These are phyloP conservation scores for Penicillium cosmopolitanum DNA, from an alignment of 495 filamentous ascomycete genomes.

Conservation along the genomic window DNA sequence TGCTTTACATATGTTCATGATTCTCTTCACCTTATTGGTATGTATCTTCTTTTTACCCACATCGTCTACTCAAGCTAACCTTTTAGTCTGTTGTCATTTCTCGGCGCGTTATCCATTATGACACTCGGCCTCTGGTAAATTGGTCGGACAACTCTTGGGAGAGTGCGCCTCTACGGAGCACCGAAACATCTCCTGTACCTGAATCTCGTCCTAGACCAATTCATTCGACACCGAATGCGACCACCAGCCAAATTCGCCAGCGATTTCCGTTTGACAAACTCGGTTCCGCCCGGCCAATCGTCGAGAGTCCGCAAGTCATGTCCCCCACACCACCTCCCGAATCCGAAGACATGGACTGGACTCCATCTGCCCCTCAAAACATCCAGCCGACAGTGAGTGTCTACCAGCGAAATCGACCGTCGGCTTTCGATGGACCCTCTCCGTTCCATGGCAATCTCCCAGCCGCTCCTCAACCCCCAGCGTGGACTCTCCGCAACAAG, in stretches of 20 bases:
- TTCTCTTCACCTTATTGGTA: slow-evolving; percentile 59
- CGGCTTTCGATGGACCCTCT: slow-evolving; percentile 46
- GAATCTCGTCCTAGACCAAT: slow-evolving; percentile 17
- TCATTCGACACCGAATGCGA: slow-evolving; percentile 26
- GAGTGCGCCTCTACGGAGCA: slow-evolving; percentile 32
- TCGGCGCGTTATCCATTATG: slow-evolving; percentile 52
- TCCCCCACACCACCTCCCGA: slow-evolving; percentile 44
- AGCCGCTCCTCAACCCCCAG: slow-evolving; percentile 64
- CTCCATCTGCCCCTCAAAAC: slow-evolving; percentile 60
- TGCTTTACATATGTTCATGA: slow-evolving; percentile 60
- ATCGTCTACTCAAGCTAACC: slow-evolving; percentile 23
- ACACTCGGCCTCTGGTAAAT: slow-evolving; percentile 59
- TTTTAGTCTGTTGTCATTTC: slow-evolving; percentile 43
- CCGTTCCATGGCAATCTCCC: slow-evolving; percentile 68
- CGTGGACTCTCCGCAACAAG: slow-evolving; percentile 66
- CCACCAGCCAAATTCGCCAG: slow-evolving; percentile 22
- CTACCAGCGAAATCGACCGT: slow-evolving; percentile 32
- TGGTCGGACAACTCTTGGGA: slow-evolving; percentile 50
- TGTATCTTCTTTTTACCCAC: slow-evolving; percentile 25
- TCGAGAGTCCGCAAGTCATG: slow-evolving; percentile 32
- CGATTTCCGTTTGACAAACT: slow-evolving; percentile 49
- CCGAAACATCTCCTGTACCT: slow-evolving; percentile 28
- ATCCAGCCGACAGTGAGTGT: slow-evolving; percentile 45
- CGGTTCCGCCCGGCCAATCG: slow-evolving; percentile 30
- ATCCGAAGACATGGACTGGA: slow-evolving; percentile 79